Evolutionary conservation across 305 asterid species (phyloP), one percentile per base, ranked within the genome.

Genomic region (Striga hermonthica): DNA sequence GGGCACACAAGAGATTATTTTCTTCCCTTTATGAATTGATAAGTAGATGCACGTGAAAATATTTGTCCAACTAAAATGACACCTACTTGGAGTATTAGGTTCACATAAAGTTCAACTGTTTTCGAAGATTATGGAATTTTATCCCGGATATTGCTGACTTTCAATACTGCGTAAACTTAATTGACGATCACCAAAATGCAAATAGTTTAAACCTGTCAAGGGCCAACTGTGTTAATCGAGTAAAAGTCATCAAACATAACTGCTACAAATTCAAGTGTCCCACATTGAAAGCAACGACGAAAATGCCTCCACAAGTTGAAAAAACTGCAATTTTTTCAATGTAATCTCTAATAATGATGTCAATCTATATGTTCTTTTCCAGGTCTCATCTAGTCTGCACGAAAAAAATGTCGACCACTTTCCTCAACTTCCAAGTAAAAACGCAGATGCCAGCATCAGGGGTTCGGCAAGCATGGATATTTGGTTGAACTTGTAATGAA

Each of bases 401-500:
- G 12, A 39, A 4, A 22, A 48, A 52, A 52, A 14, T n/a, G 43
- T 58, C 49, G 37, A 12, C 64, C 40, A 7, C 1, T 28, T n/a
- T 12, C 49, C 22, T 6, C 48, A 58, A 59, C 50, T 59, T 15
- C 58, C 31, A 49, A 64, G 53, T 31, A 90, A 86, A 71, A 87
- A 90, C 15, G 80, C 94, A 48, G 95, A 77, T 65, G 45, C 80
- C 44, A 93, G 81, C 96, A 93, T 88, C 88, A 93, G 49, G 57
- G 99, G 99, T 76, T 93, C 99, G 1, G 96, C 99, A 38, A 93
- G 95, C 99, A 93, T 93, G 73, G 77, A 93, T 66, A 86, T 47
- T 47, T 83, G 87, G 71, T 80, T 81, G 96, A 93, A 93, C 74
- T 79, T 81, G 86, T 93, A 93, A 70, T 86, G 79, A 59, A 90